Base-by-base conservation (phyloP, 2,329 filamentous ascomycete genomes). In the Elsinoe ampelina region DNA sequence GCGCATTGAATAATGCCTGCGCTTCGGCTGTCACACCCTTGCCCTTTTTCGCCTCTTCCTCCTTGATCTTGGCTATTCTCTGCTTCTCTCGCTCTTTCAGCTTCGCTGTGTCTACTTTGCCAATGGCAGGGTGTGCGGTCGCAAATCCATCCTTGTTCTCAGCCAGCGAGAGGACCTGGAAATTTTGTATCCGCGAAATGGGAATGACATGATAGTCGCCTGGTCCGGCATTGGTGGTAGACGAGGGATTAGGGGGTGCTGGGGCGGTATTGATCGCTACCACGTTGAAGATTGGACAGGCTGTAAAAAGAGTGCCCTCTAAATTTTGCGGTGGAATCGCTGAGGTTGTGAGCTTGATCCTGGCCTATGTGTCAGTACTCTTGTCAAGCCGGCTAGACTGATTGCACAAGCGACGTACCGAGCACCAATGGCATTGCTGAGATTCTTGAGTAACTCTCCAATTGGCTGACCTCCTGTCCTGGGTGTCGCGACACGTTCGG, bases 241-340 rank as follows among this genome's bases (percentile, higher is more conserved):
- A 68, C n/a, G 72, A 66, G 11, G 72, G 68, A 58, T 73, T 73
- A 19, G 72, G 68, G 10, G 74, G 67, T 10, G 74, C 65, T 15
- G 75, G 68, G 11, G 74, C 73, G 15, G 77, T 81, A 69, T 83
- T 81, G 68, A 85, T 76, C 43, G 79, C 80, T 63, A 85, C 72
- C 58, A 83, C 72, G 63, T 83, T 82, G 57, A 80, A 80, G 63
- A 80, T 72, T 22, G 80, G 80, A 66, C 79, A 80, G 45, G 78
- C 80, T 26, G 81, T 82, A 69, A 82, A 84, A 58, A 85, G 74
- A 15, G 75, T 81, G 63, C 82, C 82, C 68, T 85, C 81, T 58
- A 82, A 70, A 20, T 75, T 78, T 42, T 75, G 74, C 54, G 76
- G 71, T 56, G 73, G 67, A 6, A 75, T 75, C 26, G 75, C 70